Evolutionary conservation across 352 stramenopile species (phyloP), one percentile per base, ranked within the genome.

Genomic region (Pythium monospermum): DNA sequence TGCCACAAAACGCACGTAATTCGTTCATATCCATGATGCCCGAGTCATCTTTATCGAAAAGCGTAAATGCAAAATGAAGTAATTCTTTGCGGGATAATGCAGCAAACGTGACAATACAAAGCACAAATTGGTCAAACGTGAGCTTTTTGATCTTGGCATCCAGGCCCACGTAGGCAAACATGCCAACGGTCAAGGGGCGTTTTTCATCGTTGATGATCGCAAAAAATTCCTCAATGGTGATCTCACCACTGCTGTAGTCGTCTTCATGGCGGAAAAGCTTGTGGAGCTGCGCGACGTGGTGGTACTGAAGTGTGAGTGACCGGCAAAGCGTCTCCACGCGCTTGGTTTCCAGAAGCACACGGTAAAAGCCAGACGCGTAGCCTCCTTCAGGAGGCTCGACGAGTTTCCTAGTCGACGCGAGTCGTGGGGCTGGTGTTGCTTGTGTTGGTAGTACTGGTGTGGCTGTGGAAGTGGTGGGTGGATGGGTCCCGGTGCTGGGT

Each of bases 181-280:
- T 64, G 15, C 77, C 75, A 2, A 64, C 49, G 1, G 77, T 83
- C 23, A 88, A 66, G 36, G 68, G 66, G 8, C 77, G 73, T 19
- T 74, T 78, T 40, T 85, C 69, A 47, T 85, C 74, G 16, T 59
- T 31, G 32, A 88, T 65, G 37, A 79, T 55, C 0, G 58, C 49
- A 48, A 83, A 80, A 52, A 88, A 88, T 49, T 86, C 77, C 16
- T 73, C 65, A 3, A 60, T 68, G 1, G 74, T 87, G 51, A 87
- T 83, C 50, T 75, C 61, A 6, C 61, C 66, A 10, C 60, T 76
- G 11, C 61, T 58, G 36, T 73, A 65, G 28, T 71, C 49, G 27
- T 87, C 73, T 54, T 87, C 71, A 18, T 30, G 50, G 22, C 52
- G 44, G 45, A 85, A 87, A 6, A 77, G 42, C 10, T 52, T 51